Base-by-base conservation (phyloP, 2,329 filamentous ascomycete species). In the Penicillium sp. region DNA sequence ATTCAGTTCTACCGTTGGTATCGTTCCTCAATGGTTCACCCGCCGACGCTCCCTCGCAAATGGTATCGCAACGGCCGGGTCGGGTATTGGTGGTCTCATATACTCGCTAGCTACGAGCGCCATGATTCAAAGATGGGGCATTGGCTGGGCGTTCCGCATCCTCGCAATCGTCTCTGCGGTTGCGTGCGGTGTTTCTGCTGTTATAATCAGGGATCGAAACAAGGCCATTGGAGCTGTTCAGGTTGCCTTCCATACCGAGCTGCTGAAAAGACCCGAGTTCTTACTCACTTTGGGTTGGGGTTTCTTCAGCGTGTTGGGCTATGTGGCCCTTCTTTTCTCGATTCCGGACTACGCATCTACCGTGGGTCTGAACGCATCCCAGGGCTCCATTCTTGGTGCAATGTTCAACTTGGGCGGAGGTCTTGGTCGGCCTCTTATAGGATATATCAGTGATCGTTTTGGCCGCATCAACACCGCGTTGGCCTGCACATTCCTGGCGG, bases 1-100 rank as follows among this genome's bases (percentile, higher is more conserved):
- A n/a, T 77, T 72, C 39, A 71, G 75, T 3, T 72, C 74, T 1
- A 67, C 67, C 31, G 61, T 73, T 1, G 67, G 69, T 0, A 64
- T 78, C 3, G 56, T 74, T 1, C 68, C 71, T 1, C 74, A 79
- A 45, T 79, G 76, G 76, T 80, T 79, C 56, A 54, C 59, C 7
- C 66, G 58, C 16, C 65, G 63, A 13, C 63, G 77, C 0, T 72
- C 70, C 32, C 57, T 79, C 3, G 77, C 75, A 1, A 75, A 73
- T 27, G 75, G 74, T 0, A 68, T 79, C 22, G 68, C 67, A 11
- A 62, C 65, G 7, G 70, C 73, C 1, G 77, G 76, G 0, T 71
- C 72, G 5, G 76, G 77, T 0, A 62, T 74, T 8, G 77, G 76
- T 1, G 77, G 76, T 1, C 50, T 74, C 5, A 63, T 71, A 4